These are phyloP conservation scores for Sporothrix inflata DNA, from an alignment of 2,329 filamentous ascomycete genomes.

Conservation along the genomic window DNA sequence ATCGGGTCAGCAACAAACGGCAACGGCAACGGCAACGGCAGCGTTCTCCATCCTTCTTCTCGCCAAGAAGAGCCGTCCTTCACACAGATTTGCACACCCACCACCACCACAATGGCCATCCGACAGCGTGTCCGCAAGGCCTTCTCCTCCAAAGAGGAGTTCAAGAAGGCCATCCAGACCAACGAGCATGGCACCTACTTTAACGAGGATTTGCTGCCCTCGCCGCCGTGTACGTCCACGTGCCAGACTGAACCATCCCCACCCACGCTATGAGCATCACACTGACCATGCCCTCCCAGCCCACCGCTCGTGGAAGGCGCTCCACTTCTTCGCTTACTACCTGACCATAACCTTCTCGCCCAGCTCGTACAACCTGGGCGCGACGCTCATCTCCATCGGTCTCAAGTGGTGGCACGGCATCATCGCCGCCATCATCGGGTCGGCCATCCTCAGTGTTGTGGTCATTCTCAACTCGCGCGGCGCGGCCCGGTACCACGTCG, in stretches of 20 bases:
- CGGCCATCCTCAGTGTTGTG: constrained; percentile 40
- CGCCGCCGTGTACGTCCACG: constrained; percentile 32
- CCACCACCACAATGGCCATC: constrained; percentile 20
- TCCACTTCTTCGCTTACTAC: constrained; percentile 42
- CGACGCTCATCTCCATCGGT: constrained; percentile 40
- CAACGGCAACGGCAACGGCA: no score
- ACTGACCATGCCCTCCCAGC: constrained; percentile 26
- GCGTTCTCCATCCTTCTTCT: no score
- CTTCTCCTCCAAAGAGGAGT: constrained; percentile 26
- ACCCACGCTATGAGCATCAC: no score
- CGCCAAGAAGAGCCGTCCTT: no score
- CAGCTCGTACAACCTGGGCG: constrained; percentile 42
- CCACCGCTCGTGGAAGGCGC: constrained; percentile 35
- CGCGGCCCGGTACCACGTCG: constrained; percentile 43
- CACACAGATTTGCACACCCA: not conserved
- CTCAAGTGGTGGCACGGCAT: constrained; percentile 42
- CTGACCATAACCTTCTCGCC: constrained; percentile 42
- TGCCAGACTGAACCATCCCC: no score
- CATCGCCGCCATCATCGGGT: constrained; percentile 40
- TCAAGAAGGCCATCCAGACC: constrained; percentile 25
- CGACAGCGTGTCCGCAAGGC: constrained; percentile 22
- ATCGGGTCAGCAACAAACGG: not conserved
- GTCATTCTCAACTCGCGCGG: constrained; percentile 43
- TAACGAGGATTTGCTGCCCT: constrained; percentile 38
- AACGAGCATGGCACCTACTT: constrained; percentile 34